A percentile compares a stretch with the other conserved stretches of the same genome.
Conservation (phyloP, 495 filamentous ascomycete genomes). For the Cercophora sp. region DNA sequence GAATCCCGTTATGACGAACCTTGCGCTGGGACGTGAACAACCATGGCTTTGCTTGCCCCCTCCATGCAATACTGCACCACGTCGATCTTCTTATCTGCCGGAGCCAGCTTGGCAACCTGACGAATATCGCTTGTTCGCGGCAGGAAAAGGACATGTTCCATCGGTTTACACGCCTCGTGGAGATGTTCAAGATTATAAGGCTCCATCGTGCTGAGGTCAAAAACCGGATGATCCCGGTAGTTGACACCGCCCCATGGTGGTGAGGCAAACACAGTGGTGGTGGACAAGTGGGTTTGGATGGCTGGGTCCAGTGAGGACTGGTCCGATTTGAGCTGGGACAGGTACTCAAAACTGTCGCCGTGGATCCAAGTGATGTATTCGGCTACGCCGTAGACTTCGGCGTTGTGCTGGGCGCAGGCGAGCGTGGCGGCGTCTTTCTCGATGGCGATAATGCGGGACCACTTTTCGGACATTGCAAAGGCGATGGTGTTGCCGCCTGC, state of each 20-base stretch:
- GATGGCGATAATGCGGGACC: conserved; percentile 79
- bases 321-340: conserved; percentile 24
- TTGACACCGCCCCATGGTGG: conserved; percentile 93
- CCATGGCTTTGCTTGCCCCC: conserved; percentile 77
- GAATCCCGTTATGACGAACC: too few relatives aligned
- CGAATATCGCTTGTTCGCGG: conserved; percentile 82
- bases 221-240: conserved; percentile 73
- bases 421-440: conserved; percentile 75
- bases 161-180: conserved; percentile 52
- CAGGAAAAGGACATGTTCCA: conserved; percentile 68
- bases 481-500: conserved; percentile 95
- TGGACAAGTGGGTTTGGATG: background rate
- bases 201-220: conserved; percentile 81
- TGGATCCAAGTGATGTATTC: conserved; percentile 74
- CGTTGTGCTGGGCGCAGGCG: conserved; percentile 89
- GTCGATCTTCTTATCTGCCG: conserved; percentile 46
- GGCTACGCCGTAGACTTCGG: conserved; percentile 75
- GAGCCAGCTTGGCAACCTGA: conserved; percentile 66
- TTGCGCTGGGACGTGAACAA: conserved; percentile 50
- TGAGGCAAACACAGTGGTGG: conserved; percentile 75
- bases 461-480: conserved; percentile 73
- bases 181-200: conserved; percentile 71
- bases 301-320: background rate
- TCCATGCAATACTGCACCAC: conserved; percentile 90
- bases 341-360: conserved; percentile 70